Base-by-base conservation (phyloP, 2,329 filamentous ascomycete genomes). In the Alternaria solani region DNA sequence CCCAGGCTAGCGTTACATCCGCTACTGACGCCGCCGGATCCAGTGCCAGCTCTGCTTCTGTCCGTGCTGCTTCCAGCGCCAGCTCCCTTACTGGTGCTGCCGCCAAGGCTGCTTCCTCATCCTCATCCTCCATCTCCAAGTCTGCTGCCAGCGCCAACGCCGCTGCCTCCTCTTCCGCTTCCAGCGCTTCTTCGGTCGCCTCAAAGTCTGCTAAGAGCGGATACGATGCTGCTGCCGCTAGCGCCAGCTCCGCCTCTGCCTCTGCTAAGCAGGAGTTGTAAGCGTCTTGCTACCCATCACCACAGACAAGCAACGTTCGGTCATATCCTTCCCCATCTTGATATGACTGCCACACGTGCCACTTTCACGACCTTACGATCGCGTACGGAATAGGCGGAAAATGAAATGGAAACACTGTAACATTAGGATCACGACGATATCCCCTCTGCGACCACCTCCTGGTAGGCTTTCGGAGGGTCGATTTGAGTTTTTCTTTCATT, bases 1-100 rank as follows among this genome's bases (percentile, higher is more conserved):
- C 79, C 51, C 81, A 81, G 36, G 78, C 80, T 65, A 80, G 75
- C 59, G 92, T 90, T 49, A 88, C 89, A 59, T 94, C 95, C 75
- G 92, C 92, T 8, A 94, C 92, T 5, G 62, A 65, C 26, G 73
- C 78, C 44, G 78, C 75, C 36, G 64, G 59, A 23, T 68, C 73
- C 42, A 72, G 68, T 36, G 68, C 64, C 34, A 63, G 66, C 48
- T 62, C 64, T 62, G 70, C 67, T 41, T 69, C 64, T 26, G 26
- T 11, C 18, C 39, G 28, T 26, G 55, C 55, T 39, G 49, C 53
- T n/a, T 52, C 62, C 14, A 71, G 62, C 55, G 62, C 65, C 41
- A 69, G 54, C 58, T 66, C 78, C 56, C 58, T 66, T 20, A 68
- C 64, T 46, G 59, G 63, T 11, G 38, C 61, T 53, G 69, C 68